Evolutionary conservation across 2,329 filamentous ascomycete genomes (phyloP).

Genomic region (Diaporthe vexans): DNA sequence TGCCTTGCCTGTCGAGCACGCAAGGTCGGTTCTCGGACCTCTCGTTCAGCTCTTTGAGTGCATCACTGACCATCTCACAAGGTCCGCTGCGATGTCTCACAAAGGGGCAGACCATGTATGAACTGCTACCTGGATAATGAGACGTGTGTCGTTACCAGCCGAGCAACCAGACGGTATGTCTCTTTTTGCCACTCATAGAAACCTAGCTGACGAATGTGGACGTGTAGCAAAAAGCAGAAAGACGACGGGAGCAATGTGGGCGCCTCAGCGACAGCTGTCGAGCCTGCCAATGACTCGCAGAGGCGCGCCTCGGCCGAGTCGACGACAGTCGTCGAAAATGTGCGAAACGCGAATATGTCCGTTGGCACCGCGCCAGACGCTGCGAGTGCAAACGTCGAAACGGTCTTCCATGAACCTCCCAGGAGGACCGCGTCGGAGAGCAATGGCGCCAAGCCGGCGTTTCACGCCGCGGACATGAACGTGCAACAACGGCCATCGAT

Average conservation of each 20-base stretch:
- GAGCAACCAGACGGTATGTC: constrained; percentile 57
- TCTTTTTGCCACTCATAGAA: neutral
- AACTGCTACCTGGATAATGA: constrained; percentile 67
- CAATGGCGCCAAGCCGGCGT: neutral
- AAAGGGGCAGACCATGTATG: constrained; percentile 64
- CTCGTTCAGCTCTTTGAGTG: neutral
- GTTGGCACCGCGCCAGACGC: constrained; percentile 14
- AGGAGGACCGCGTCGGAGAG: neutral
- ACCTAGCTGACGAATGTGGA: neutral
- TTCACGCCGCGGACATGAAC: neutral
- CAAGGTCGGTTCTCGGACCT: constrained; percentile 21
- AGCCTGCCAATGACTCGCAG: constrained; percentile 21
- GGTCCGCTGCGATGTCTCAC: constrained; percentile 65
- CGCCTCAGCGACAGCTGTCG: neutral
- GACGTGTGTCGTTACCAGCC: constrained; percentile 56
- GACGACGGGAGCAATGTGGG: constrained; percentile 17
- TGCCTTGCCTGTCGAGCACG: constrained; percentile 65
- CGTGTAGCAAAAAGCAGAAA: constrained; percentile 25
- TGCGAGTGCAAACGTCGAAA: constrained; percentile 20
- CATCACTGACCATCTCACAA: constrained; percentile 47
- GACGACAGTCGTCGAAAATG: constrained; percentile 47
- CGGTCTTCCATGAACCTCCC: constrained; percentile 1
- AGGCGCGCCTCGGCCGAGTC: constrained; percentile 1
- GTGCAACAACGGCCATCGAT: neutral
- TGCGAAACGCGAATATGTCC: constrained; percentile 26